Conservation (phyloP, 2,329 filamentous ascomycete species). For the Alternaria hordeiaustralica region DNA sequence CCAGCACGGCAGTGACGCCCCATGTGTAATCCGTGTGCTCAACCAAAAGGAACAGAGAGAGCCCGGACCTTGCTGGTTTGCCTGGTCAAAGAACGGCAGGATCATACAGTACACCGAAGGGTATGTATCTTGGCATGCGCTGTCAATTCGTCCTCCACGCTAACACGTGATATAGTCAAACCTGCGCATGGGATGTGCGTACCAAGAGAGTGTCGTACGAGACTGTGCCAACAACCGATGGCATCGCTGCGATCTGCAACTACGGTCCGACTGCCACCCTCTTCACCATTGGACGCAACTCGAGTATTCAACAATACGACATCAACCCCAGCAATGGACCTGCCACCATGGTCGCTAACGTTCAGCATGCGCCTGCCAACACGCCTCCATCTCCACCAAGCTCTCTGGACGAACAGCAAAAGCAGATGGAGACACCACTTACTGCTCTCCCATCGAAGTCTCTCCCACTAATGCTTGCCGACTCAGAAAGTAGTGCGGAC, state of each 20-base stretch:
- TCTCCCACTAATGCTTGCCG: conserved; percentile 46
- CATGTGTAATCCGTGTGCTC: conserved; percentile 86
- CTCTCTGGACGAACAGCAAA: conserved; percentile 74
- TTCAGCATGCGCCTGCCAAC: conserved; percentile 81
- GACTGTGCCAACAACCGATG: conserved; percentile 81
- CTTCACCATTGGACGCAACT: conserved; percentile 87
- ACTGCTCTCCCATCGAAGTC: conserved; percentile 38
- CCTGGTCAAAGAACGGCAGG: conserved; percentile 97
- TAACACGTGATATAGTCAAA: conserved; percentile 65
- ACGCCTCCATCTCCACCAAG: conserved; percentile 83
- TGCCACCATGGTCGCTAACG: conserved; percentile 79
- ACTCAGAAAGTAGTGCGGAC: conserved; percentile 73
- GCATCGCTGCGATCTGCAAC: conserved; percentile 80
- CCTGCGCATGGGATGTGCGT: conserved; percentile 93
- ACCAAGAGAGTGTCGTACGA: conserved; percentile 97
- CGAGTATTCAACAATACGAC: conserved; percentile 94
- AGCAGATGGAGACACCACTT: conserved; percentile 45
- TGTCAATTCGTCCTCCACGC: conserved; percentile 10
- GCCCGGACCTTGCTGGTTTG: conserved; percentile 89
- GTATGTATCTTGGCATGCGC: conserved; percentile 62
- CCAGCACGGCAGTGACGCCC: conserved; percentile 70
- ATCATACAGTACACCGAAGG: conserved; percentile 91
- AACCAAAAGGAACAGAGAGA: conserved; percentile 77
- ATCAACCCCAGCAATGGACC: conserved; percentile 71
- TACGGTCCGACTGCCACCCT: conserved; percentile 90